A percentile compares a stretch with the other conserved stretches of the same genome.
These are phyloP conservation scores for Talaromyces nanjingensis DNA, from an alignment of 495 filamentous ascomycete genomes.

Conservation along the genomic window DNA sequence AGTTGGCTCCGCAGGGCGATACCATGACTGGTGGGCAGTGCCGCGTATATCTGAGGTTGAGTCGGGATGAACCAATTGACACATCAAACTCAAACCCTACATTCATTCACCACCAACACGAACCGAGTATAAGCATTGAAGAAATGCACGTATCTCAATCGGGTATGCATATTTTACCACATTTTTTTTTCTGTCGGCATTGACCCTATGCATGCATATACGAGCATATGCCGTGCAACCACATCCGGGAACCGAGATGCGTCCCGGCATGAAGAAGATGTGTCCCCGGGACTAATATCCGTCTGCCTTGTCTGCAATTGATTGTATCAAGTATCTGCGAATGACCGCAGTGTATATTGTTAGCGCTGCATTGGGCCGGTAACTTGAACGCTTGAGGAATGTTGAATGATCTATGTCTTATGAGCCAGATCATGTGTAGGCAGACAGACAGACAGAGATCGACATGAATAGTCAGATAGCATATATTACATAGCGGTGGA, in stretches of 20 bases:
- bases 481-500: background rate
- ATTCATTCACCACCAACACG: background rate
- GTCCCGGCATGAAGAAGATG: background rate
- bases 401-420: background rate
- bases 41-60: conserved; percentile 24
- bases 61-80: background rate
- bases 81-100: background rate
- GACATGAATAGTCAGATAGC: background rate
- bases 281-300: background rate
- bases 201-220: background rate
- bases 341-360: background rate
- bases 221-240: background rate
- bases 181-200: background rate
- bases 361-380: background rate
- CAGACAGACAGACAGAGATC: background rate
- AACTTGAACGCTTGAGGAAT: background rate
- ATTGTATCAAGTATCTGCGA: background rate
- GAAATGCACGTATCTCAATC: background rate
- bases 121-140: background rate
- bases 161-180: background rate
- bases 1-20: conserved; percentile 42
- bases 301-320: background rate
- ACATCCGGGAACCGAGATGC: background rate
- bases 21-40: conserved; percentile 76
- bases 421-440: background rate